Evolutionary conservation across 2,329 filamentous ascomycete species (phyloP), one percentile per base, ranked within the genome.

Genomic region (Aotearoamyces nothofagi): DNA sequence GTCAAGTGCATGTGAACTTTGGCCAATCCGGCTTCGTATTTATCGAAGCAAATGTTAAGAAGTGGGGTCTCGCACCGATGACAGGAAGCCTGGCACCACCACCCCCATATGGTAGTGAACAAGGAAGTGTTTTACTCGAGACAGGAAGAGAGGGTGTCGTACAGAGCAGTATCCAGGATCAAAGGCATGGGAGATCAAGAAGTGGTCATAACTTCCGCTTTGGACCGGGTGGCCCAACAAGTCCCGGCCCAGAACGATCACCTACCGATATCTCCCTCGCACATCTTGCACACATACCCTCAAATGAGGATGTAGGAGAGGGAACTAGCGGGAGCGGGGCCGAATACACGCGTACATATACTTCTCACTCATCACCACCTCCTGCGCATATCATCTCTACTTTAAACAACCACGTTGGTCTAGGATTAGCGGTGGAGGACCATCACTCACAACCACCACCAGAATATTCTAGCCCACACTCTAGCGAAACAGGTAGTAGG

Each of bases 1-100:
- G 82, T 45, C 77, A 77, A 17, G 71, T 98, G 1, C 87, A 98
- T 50, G 90, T 96, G 49, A 98, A 98, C 53, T 92, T 98, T 51
- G 90, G 90, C 5, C 90, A 98, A 52, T 82, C 90, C 47, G 90
- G 90, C 17, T 98, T 96, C 49, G 90, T 98, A 27, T 98, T 96
- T 49, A 96, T 98, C 43, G 90, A 98, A 56, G 90, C 87, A 37
- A 98, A 98, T 46, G 90, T 98, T 35, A 98, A 98, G 71, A 98
- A 96, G 63, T 98, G 90, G 90, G 90, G 90, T 2, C 61, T 98
- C 31, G 90, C 90, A 26, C 90, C 90, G 4, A 92, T 92, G 68
- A 94, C 83, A 2, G 90, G 90, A 34, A 93, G 83, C 46, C 64
- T 98, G 34, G 90, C 90, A 15, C 90, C 90, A 10, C 90, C 90